Conservation (phyloP, 371 early-diverging fungal species). For the Apophysomyces elegans region DNA sequence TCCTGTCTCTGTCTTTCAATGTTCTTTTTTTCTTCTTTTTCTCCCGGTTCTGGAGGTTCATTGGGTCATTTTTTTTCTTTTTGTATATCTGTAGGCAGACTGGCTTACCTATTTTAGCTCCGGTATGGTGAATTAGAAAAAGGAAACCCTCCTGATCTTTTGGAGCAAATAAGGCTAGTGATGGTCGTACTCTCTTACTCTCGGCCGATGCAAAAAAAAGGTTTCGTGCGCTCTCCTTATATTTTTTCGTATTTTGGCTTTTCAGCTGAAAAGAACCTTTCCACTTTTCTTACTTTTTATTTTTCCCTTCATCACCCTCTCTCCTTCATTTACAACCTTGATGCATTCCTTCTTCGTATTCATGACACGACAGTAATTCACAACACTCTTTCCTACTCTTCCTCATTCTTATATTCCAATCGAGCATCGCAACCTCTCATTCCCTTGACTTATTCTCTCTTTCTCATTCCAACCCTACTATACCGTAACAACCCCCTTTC, state of each 20-base stretch:
- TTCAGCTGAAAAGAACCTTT: conserved; percentile 5
- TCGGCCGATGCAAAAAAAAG: neutral
- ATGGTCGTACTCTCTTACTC: neutral
- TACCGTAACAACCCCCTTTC: conserved; percentile 7
- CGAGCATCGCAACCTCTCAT: conserved; percentile 4
- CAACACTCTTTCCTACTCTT: neutral
- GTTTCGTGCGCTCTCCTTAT: conserved; percentile 8
- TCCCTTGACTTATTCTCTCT: neutral
- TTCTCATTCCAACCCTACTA: conserved; percentile 1
- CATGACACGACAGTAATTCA: conserved; percentile 21
- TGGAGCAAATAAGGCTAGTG: neutral
- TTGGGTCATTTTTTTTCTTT: neutral
- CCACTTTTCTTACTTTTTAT: conserved; percentile 1
- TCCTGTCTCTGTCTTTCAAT: neutral
- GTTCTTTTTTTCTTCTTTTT: conserved; percentile 9
- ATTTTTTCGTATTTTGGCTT: conserved; percentile 8
- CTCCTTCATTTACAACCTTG: conserved; percentile 11
- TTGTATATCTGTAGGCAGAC: neutral
- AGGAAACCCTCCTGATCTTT: neutral
- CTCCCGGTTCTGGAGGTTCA: too few relatives aligned
- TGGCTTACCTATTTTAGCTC: neutral
- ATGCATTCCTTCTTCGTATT: conserved; percentile 18
- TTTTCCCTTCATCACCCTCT: conserved; percentile 3
- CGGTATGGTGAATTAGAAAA: neutral
- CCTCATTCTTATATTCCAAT: conserved; percentile 3